phyloP scores from a whole-genome alignment of 1,139 yeast species.

The Pichia sp. region DNA sequence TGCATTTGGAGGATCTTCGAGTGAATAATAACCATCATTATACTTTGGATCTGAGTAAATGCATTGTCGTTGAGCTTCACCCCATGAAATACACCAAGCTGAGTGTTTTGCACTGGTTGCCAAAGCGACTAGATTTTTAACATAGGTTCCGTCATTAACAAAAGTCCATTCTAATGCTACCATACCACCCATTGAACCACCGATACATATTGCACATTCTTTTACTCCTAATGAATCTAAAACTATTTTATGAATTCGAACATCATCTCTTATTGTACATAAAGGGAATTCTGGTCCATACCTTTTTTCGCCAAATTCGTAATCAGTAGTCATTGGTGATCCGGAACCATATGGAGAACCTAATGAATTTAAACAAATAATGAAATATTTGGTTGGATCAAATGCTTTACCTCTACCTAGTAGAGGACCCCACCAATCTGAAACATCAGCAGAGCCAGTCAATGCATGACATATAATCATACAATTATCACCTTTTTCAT shows the following conservation, averaged over 20 bases:
- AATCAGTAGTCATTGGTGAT: slow-evolving; percentile 77
- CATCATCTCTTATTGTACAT: slow-evolving; percentile 88
- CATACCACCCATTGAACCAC: slow-evolving; percentile 99
- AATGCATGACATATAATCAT: slow-evolving; percentile 90
- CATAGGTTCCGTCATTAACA: slow-evolving; percentile 58
- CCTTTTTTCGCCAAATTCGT: slow-evolving; percentile 58
- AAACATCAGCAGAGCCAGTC: slow-evolving; percentile 91
- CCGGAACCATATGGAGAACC: slow-evolving; percentile 98
- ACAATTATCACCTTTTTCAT: slow-evolving; percentile 61
- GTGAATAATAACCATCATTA: slow-evolving; percentile 77
- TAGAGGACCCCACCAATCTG: slow-evolving; percentile 99
- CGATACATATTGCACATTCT: slow-evolving; percentile 77
- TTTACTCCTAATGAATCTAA: slow-evolving; percentile 64
- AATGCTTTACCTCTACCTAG: slow-evolving; percentile 82
- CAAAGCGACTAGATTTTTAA: slow-evolving; percentile 67
- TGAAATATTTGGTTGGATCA: slow-evolving; percentile 81
- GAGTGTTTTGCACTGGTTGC: slow-evolving; percentile 94
- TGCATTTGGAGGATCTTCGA: slow-evolving; percentile 70
- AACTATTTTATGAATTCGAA: slow-evolving; percentile 68
- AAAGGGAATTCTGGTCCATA: slow-evolving; percentile 96
- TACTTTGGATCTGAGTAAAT: slow-evolving; percentile 93
- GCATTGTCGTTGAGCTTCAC: slow-evolving; percentile 95
- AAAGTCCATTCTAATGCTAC: slow-evolving; percentile 77
- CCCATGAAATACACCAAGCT: slow-evolving; percentile 99
- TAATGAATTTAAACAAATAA: slow-evolving; percentile 80